Conservation (phyloP, 148 eudicot genomes). For the Beta vulgaris region DNA sequence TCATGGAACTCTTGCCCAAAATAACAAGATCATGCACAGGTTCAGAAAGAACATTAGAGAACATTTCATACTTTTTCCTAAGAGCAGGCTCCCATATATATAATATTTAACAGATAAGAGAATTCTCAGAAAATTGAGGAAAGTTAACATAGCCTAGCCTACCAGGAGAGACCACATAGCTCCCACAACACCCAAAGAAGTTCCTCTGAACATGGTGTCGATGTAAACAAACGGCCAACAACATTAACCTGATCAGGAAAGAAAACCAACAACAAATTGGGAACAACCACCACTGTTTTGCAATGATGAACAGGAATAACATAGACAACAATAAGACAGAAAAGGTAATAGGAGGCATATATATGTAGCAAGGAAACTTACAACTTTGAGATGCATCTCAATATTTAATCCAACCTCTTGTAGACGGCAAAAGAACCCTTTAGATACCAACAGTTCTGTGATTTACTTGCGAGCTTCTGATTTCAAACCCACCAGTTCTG, state of each 20-base stretch:
- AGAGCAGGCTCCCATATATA: not conserved
- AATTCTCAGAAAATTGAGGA: not conserved
- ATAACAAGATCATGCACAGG: not conserved
- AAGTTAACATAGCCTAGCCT: conserved; percentile 17
- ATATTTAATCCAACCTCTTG: conserved; percentile 68
- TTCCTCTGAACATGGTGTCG: conserved; percentile 64
- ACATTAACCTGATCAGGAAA: conserved; percentile 54
- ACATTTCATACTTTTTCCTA: not conserved
- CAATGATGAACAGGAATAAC: not conserved
- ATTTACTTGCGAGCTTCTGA: too few relatives aligned
- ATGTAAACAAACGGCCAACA: conserved; percentile 64
- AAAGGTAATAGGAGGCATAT: conserved; percentile 5
- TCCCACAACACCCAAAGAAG: conserved; percentile 89
- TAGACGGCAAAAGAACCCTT: conserved; percentile 71
- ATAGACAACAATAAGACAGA: not conserved
- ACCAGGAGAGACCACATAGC: conserved; percentile 93
- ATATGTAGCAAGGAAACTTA: conserved; percentile 33
- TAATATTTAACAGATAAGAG: not conserved
- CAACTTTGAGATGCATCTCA: conserved; percentile 89
- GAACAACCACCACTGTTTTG: conserved; percentile 1
- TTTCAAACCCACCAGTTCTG: too few relatives aligned
- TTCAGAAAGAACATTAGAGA: not conserved
- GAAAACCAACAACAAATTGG: conserved; percentile 14
- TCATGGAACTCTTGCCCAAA: not conserved
- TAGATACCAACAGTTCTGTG: conserved; percentile 75